A percentile compares a stretch with the other conserved stretches of the same genome.
Conservation (phyloP, 352 stramenopile species). For the Poterioochromonas sp. region DNA sequence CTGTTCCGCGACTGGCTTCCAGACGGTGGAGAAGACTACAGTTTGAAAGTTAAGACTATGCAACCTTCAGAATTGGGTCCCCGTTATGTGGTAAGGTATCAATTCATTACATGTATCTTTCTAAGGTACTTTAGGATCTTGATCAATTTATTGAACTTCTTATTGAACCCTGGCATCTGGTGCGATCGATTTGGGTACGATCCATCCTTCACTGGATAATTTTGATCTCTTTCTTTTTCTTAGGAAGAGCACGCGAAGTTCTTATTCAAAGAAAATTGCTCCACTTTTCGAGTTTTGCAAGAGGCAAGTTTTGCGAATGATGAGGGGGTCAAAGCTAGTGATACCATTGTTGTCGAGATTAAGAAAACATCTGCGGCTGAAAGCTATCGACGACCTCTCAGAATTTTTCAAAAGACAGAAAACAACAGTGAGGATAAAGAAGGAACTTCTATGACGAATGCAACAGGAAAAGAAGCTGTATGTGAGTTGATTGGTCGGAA, state of each 20-base stretch:
- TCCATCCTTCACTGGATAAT: too few species aligned
- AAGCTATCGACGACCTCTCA: not conserved
- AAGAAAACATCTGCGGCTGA: not conserved
- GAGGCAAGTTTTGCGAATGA: constrained; percentile 26
- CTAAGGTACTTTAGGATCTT: not conserved
- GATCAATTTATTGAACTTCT: constrained; percentile 9
- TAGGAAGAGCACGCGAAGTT: not conserved
- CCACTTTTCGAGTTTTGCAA: constrained; percentile 12
- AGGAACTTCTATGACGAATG: too few species aligned
- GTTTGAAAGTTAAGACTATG: constrained; percentile 1
- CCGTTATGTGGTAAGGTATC: not conserved
- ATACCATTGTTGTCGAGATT: constrained; percentile 10
- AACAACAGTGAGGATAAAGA: not conserved
- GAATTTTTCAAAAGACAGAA: constrained; percentile 7
- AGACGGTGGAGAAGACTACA: constrained; percentile 20
- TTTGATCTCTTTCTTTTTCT: too few species aligned
- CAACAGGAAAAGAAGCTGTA: constrained; percentile 17
- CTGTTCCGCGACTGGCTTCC: constrained; percentile 15
- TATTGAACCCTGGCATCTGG: constrained; percentile 1
- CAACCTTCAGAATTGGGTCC: not conserved
- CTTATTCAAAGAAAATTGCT: not conserved
- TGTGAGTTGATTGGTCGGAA: not conserved
- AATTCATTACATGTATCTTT: not conserved
- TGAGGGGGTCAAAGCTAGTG: not conserved
- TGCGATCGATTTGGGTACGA: not conserved